Conservation (phyloP, 179 eudicot genomes). For the Gypsophila paniculata region DNA sequence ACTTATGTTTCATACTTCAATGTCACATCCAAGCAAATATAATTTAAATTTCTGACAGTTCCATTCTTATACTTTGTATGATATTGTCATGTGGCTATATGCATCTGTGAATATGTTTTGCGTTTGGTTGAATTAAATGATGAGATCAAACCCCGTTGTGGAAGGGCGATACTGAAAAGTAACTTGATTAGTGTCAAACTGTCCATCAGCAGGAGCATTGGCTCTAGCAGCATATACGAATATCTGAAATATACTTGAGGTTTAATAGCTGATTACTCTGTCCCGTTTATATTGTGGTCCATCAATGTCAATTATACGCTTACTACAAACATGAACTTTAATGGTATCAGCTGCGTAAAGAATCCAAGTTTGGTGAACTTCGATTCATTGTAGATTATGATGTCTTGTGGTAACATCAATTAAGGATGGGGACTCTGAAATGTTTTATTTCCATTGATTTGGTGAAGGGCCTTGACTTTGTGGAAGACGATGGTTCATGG, state of each 20-base stretch:
- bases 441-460: constrained; percentile 28
- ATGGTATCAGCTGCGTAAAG: not conserved
- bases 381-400: constrained; percentile 8
- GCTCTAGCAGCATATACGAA: not conserved
- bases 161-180: not conserved
- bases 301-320: not conserved
- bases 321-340: not conserved
- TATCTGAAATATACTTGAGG: not conserved
- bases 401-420: constrained; percentile 15
- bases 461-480: constrained; percentile 56
- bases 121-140: not conserved
- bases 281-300: too few relatives aligned
- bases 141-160: not conserved
- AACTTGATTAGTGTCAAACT: too few relatives aligned
- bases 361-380: not conserved
- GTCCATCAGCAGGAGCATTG: not conserved
- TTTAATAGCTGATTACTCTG: not conserved
- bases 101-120: not conserved
- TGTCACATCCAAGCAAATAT: not conserved
- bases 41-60: not conserved
- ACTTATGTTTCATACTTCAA: too few relatives aligned
- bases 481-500: constrained; percentile 52
- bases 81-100: not conserved
- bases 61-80: not conserved
- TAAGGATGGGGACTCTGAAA: constrained; percentile 24